Evolutionary conservation across 2,329 filamentous ascomycete genomes (phyloP).

Genomic region (Ceratocystis albifundus): DNA sequence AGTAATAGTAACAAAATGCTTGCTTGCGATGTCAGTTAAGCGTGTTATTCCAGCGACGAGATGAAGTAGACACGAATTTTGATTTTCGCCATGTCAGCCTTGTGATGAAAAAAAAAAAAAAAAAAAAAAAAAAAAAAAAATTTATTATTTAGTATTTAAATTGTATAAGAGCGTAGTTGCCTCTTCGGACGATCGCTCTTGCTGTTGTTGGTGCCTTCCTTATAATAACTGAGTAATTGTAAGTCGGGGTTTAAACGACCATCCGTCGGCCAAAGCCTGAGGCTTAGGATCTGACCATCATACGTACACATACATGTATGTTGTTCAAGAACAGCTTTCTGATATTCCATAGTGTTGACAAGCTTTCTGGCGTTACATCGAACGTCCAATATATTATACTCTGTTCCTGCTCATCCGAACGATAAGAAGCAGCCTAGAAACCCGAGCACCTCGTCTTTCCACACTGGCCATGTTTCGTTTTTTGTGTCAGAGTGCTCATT

Average conservation of each 20-base stretch:
- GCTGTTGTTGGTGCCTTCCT: slow-evolving; percentile 6
- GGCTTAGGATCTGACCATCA: not conserved
- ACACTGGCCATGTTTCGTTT: slow-evolving; percentile 11
- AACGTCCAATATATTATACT: not conserved
- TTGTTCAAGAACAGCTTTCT: not conserved
- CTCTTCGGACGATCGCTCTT: not conserved
- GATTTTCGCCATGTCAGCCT: not conserved
- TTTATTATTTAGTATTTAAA: not conserved
- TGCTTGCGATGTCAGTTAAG: not conserved
- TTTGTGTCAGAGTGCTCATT: slow-evolving; percentile 1
- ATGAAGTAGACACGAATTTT: not conserved
- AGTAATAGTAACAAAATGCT: slow-evolving; percentile 3
- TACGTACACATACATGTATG: not conserved
- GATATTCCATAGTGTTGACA: not conserved
- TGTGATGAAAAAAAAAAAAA: not conserved
- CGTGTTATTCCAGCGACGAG: not conserved
- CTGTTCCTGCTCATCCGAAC: not conserved
- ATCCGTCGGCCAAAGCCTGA: not conserved
- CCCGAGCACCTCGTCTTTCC: slow-evolving; percentile 2
- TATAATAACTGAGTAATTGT: not conserved
- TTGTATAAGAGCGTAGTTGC: slow-evolving; percentile 1
- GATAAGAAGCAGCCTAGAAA: not conserved
- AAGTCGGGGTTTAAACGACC: not conserved
- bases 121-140: not conserved
- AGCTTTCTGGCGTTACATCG: not conserved